Evolutionary conservation across 2,329 filamentous ascomycete species (phyloP), one percentile per base, ranked within the genome.

Genomic region (Kalaharituber pfeilii): DNA sequence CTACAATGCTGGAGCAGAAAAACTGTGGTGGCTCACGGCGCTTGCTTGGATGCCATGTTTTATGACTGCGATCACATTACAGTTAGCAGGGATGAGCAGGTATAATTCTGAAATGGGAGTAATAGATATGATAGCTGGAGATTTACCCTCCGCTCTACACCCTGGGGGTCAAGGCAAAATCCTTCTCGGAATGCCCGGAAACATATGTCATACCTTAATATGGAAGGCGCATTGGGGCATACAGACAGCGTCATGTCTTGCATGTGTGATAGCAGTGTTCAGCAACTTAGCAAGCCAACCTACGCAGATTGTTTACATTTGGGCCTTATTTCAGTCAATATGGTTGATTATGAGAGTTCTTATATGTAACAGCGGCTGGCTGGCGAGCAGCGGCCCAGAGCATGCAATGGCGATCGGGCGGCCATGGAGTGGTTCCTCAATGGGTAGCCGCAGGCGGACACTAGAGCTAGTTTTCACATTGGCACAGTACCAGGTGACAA

Each of bases 401-500:
- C 25, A n/a, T 3, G 42, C 22, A 15, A 55, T 55, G 22, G 45
- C 47, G 18, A 6, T 36, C n/a, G 18, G 33, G 5, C 50, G 24
- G 26, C 5, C 53, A 7, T 55, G 53, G 53, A 36, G 45, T 13
- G 47, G 24, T 13, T n/a, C 49, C 7, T 11, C 30, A 3, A 22
- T 47, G 2, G 13, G 29, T 5, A 5, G 22, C 7, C 36, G 25
- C 24, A n/a, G 36, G 11, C 36, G 50, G 5, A 5, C 29, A 2
- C 25, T 49, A n/a, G 20, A 20, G 9, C 50, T 55, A 3, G 26
- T 49, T 11, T 25, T 55, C 7, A 50, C 27, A 3, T 22, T 55
- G n/a, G 49, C 49, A 26, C 24, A 52, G 13, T 42, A 55, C 8
- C 53, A 52, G 27, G 47, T 52, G 7, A 55, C 50, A 9, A 24